Conservation (phyloP, 169 alveolate species). For the Plasmodium knowlesi region DNA sequence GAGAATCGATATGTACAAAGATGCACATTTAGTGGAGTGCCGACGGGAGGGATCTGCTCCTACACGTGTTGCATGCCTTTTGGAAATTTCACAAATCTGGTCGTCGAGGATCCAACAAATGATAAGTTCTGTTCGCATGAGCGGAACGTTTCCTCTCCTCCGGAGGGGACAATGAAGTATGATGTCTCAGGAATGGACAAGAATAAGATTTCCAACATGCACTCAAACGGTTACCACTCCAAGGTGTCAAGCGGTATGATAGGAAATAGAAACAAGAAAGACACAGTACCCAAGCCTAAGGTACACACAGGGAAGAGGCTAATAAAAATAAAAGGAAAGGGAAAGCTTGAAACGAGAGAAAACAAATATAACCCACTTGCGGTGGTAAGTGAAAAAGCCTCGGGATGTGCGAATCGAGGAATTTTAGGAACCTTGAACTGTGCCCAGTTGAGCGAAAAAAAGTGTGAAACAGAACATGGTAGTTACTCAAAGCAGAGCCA, state of each 20-base stretch:
- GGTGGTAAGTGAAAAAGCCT: not conserved
- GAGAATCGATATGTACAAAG: not conserved
- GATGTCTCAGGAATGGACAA: not conserved
- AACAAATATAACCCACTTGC: not conserved
- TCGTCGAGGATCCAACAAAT: not conserved
- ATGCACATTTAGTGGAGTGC: not conserved
- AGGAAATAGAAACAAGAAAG: not conserved
- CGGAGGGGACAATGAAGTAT: not conserved
- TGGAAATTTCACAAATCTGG: not conserved
- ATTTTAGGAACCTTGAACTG: not conserved
- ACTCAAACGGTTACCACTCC: not conserved
- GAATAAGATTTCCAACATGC: not conserved
- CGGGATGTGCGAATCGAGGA: not conserved
- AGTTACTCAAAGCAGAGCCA: not conserved
- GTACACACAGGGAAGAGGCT: not conserved
- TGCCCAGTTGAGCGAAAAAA: not conserved
- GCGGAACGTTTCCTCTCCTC: not conserved
- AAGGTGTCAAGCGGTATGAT: not conserved
- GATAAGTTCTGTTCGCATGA: not conserved
- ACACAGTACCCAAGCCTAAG: not conserved
- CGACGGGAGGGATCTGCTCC: not conserved
- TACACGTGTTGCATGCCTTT: not conserved
- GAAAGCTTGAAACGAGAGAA: not conserved
- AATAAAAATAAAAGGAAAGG: not conserved
- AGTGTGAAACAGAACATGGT: not conserved